These are phyloP conservation scores for Tremellales sp. DNA, from an alignment of 1,284 basidiomycete genomes.

Conservation along the genomic window DNA sequence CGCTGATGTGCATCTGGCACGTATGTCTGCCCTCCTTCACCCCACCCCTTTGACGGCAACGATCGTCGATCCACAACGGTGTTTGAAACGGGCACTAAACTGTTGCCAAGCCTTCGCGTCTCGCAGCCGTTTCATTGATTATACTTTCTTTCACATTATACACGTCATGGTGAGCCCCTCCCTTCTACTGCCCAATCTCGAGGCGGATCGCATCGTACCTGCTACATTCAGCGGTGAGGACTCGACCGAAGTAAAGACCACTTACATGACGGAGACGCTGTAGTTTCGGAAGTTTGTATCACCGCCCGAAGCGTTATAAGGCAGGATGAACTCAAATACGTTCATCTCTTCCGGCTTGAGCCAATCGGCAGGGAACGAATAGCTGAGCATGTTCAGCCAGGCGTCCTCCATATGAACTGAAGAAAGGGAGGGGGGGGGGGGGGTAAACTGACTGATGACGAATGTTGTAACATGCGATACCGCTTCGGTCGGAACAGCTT, in stretches of 20 bases:
- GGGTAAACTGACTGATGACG: slow-evolving; percentile 4
- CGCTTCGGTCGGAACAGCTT: slow-evolving; percentile 15
- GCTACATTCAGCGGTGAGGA: too few relatives aligned
- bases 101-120: not conserved
- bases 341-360: slow-evolving; percentile 13
- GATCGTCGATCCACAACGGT: too few relatives aligned
- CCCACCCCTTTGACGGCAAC: too few relatives aligned
- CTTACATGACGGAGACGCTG: slow-evolving; percentile 9
- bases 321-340: slow-evolving; percentile 15
- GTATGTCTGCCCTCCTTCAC: too few relatives aligned
- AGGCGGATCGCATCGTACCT: not conserved
- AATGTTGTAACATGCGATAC: slow-evolving; percentile 19
- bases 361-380: slow-evolving; percentile 14
- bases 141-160: too few relatives aligned
- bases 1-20: too few relatives aligned
- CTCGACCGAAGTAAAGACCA: not conserved
- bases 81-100: not conserved
- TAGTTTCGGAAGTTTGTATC: slow-evolving; percentile 12
- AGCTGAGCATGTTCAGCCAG: not conserved
- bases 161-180: too few relatives aligned
- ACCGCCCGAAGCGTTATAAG: slow-evolving; percentile 14
- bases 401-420: not conserved
- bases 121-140: too few relatives aligned
- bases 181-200: not conserved
- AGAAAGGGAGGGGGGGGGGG: not conserved